Evolutionary conservation across 495 filamentous ascomycete genomes (phyloP).

Genomic region (Mycothermus thermophilus): DNA sequence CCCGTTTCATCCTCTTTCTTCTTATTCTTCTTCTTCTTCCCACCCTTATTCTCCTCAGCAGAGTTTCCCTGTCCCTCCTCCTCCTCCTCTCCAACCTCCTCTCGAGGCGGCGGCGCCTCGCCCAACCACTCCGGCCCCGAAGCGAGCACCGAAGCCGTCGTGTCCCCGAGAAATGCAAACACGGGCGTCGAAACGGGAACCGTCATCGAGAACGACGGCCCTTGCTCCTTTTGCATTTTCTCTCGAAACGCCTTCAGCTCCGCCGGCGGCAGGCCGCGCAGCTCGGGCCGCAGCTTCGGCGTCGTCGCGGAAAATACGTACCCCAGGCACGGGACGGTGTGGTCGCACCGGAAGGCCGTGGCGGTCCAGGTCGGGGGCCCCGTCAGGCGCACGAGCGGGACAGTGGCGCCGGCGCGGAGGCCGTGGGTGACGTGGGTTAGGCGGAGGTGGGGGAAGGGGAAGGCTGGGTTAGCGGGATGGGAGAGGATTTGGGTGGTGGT

Average conservation of each 20-base stretch:
- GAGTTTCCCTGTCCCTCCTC: too few relatives aligned
- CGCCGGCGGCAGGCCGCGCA: slow-evolving; percentile 2
- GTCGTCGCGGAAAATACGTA: slow-evolving; percentile 23
- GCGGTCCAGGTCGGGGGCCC: slow-evolving; percentile 13
- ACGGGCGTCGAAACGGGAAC: slow-evolving; percentile 16
- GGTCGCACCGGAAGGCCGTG: slow-evolving; percentile 21
- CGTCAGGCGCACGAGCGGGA: slow-evolving; percentile 12
- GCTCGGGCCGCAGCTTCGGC: slow-evolving; percentile 16
- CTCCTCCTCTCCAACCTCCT: too few relatives aligned
- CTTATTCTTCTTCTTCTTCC: too few relatives aligned
- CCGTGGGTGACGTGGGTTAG: slow-evolving; percentile 17
- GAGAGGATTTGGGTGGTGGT: too few relatives aligned
- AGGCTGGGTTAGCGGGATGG: too few relatives aligned
- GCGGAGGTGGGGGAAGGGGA: neutral
- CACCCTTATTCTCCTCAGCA: too few relatives aligned
- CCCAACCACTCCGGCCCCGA: slow-evolving; percentile 12
- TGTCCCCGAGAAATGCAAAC: slow-evolving; percentile 28
- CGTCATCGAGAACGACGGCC: too few relatives aligned
- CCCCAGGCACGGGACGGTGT: slow-evolving; percentile 25
- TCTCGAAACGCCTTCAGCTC: slow-evolving; percentile 15
- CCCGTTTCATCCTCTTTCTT: too few relatives aligned
- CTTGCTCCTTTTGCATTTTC: slow-evolving; percentile 3
- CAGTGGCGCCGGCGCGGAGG: slow-evolving; percentile 8
- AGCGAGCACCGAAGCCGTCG: slow-evolving; percentile 15
- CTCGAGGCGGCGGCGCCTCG: too few relatives aligned